Base-by-base conservation (phyloP, 441 rosid species). In the Populus trichocarpa region DNA sequence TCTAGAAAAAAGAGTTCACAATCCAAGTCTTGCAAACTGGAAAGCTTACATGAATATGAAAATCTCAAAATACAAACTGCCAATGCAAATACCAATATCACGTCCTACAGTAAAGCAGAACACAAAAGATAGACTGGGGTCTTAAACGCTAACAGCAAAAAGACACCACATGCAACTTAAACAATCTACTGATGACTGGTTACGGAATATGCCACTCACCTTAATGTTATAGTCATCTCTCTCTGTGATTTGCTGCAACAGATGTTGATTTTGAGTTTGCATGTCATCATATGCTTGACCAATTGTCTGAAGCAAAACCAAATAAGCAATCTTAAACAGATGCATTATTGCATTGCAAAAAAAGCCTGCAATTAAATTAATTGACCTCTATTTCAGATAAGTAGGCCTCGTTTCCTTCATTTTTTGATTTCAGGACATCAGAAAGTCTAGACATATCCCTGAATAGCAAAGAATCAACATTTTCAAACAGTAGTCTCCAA, bases 211-310 rank as follows among this genome's bases (percentile, higher is more conserved):
- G 67, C 38, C 32, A 30, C 32, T 30, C 8, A 97, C 99, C 98
- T 97, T 97, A 76, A 92, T 91, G 83, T 97, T 97, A 85, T 97
- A 97, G 83, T 95, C 99, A 90, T 97, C 99, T 80, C 98, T 88
- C 85, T 97, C 99, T 3, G 99, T 90, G 74, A 95, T 86, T 86
- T 97, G 99, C 86, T 91, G 95, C 85, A 97, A 83, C 71, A 97
- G 89, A 72, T 90, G 99, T 85, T 95, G 99, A 81, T 95, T 97
- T 84, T 95, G 98, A 23, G 92, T 90, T 85, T 93, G 98, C 91
- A 95, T 93, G 79, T 93, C 99, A 88, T 92, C 97, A 82, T 97
- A 97, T 73, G 92, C 94, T 83, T 89, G 97, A 79, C 96, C 97
- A 80, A 95, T 97, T 69, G 99, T 89, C 99, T 97, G 88, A 75